Base-by-base conservation (phyloP, 345 rosid species). In the Erodium maritimum region DNA sequence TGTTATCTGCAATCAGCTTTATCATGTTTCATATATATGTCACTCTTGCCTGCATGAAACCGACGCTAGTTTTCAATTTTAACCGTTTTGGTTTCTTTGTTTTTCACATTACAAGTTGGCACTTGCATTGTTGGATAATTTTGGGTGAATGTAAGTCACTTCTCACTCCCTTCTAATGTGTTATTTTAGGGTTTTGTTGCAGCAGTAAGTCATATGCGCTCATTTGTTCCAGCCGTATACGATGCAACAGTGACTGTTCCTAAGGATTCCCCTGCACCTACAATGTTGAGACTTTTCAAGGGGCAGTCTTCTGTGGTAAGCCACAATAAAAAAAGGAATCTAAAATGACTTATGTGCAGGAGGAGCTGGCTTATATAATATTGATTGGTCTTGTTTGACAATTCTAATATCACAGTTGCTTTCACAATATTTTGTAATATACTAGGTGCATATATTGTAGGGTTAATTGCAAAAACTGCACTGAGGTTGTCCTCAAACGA, bases 181-280 rank as follows among this genome's bases (percentile, higher is more conserved):
- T 71, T 65, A 60, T 29, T 73, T 56, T 84, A 91, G 98, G 98
- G 98, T 45, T 91, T 91, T 77, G 98, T 91, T 61, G 73, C 99
- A 71, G 93, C 99, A 18, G 95, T 88, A 59, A 80, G 79, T 73
- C 80, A 91, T 54, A 80, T 91, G 95, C 89, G 99, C 45, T 77
- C 91, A 29, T 91, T 91, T 73, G 91, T 89, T 58, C 99, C 96
- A 53, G 96, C 95, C 69, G 79, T 91, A 63, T 91, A 91, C 74
- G 94, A 91, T 69, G 75, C 82, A 56, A 89, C 99, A 22, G 83
- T 83, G 65, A 79, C 86, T 58, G 84, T 93, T 66, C 89, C 93
- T 7, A 82, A 77, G 75, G 69, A 72, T 51, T 84, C 94, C 50
- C 80, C 89, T 9, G 73, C 84, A 22, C 96, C 98, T n/a, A 91